Base-by-base conservation (phyloP, 495 filamentous ascomycete genomes). In the Penicillium fimorum region DNA sequence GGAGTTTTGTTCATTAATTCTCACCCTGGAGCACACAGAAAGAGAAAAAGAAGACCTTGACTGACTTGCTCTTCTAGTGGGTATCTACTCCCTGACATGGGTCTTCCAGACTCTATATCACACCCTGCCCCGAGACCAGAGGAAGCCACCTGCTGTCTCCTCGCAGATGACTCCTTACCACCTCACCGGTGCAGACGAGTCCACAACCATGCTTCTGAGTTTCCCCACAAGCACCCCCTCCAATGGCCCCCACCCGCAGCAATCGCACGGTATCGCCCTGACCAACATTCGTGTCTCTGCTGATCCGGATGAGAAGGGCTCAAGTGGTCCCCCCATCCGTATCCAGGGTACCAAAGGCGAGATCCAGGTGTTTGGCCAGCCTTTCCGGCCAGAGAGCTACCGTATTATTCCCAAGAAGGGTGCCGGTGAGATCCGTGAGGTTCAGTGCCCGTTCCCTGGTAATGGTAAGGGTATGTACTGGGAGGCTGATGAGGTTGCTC, bases 81-180 rank as follows among this genome's bases (percentile, higher is more conserved):
- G 89, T 9, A 87, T 97, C 64, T 95, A 97, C 73, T 84, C 88
- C 44, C 73, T 97, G 43, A 96, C 91, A 6, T 97, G 92, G 93
- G 79, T 94, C 54, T 96, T 94, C 83, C 92, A 96, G 73, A 87
- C 85, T 48, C 81, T 96, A 38, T 97, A 96, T 68, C 88, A 92
- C 69, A 79, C 84, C 27, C 83, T 91, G 33, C 86, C 88, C 7
- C 67, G 70, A n/a, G 61, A 70, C 0, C 62, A 78, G 50, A 78
- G 82, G 17, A 73, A 78, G 58, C 53, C 79, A 5, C 87, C 87
- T 1, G 78, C 65, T n/a, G 76, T 85, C 22, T 75, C 75, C 63
- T 72, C 83, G 0, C 78, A 88, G 45, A 84, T 96, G 47, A 84
- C 87, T 57, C 88, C 87, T 54, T 93, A 94, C 74, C 76, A 82